Evolutionary conservation across 257 asterid genomes (phyloP), one percentile per base, ranked within the genome.

Genomic region (Penstemon barbatus): DNA sequence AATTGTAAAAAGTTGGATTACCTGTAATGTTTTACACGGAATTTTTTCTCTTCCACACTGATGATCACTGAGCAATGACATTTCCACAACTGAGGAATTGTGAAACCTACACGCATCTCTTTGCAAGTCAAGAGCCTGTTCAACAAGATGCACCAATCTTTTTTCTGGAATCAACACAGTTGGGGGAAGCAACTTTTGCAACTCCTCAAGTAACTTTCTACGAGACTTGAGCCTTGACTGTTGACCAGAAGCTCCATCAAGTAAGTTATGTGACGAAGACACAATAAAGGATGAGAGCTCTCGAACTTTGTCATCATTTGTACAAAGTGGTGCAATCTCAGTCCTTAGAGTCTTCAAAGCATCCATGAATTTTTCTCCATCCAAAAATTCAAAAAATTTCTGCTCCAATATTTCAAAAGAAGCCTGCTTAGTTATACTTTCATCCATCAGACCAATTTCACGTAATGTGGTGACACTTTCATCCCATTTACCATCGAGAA

Each of bases 401-500:
- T 88, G 96, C 85, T 90, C 97, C 76, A 88, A 76, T 71, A 90
- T 86, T 33, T 76, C 76, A 79, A 83, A 82, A 38, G 96, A 88
- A 73, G 94, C 94, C 74, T 73, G 64, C 77, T 82, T 83, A 59
- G 82, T 66, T 19, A 79, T 19, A n/a, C 73, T 70, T 75, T 83
- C 94, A 70, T 88, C 97, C 56, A 51, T 45, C 68, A 73, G 68
- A 67, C 85, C 87, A 68, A 88, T 73, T 81, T 78, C 63, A 74
- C 46, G 86, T 50, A 90, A 77, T 56, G 82, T 72, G 8, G 79
- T 76, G 37, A 90, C 84, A 75, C 97, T 84, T 66, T 86, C 92
- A 75, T 86, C 92, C 96, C 97, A 90, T 77, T 85, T 82, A 60
- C 97, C 96, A 74, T 84, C 89, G 73, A 75, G 92, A 77, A 88